A percentile compares a stretch with the other conserved stretches of the same genome.
phyloP scores from a whole-genome alignment of 805 yeast species.

The Kodamaea fukazawae region DNA sequence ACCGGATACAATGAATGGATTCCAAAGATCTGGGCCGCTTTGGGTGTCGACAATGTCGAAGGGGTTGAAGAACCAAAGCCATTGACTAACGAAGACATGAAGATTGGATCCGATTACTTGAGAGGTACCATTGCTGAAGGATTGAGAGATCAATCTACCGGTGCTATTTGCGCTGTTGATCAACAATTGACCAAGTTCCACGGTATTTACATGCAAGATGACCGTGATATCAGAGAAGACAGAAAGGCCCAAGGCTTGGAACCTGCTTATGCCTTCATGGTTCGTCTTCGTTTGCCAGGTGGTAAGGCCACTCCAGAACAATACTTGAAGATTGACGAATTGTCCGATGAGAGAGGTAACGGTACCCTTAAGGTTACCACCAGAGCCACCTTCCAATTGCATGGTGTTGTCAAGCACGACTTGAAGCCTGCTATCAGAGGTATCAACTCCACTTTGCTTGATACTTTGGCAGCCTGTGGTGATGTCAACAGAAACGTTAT shows the following conservation, averaged over 20 bases:
- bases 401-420: constrained; percentile 88
- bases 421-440: constrained; percentile 89
- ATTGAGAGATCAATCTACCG: constrained; percentile 75
- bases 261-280: constrained; percentile 97
- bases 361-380: constrained; percentile 93
- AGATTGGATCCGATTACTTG: constrained; percentile 77
- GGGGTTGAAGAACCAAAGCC: constrained; percentile 89
- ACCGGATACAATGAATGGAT: constrained; percentile 93
- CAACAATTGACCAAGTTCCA: constrained; percentile 96
- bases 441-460: constrained; percentile 86
- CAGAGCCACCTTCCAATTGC: constrained; percentile 95
- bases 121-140: constrained; percentile 94
- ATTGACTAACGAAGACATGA: constrained; percentile 93
- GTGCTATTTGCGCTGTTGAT: constrained; percentile 86
- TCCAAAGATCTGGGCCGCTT: constrained; percentile 76
- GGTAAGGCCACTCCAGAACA: constrained; percentile 85
- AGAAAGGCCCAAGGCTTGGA: constrained; percentile 90
- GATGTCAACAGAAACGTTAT: constrained; percentile 97
- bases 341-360: constrained; percentile 81
- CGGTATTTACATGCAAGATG: constrained; percentile 98
- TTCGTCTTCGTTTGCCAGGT: constrained; percentile 92
- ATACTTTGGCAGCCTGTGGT: constrained; percentile 97
- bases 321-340: constrained; percentile 81
- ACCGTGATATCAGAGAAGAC: constrained; percentile 91
- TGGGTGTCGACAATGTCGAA: constrained; percentile 79